phyloP scores from a whole-genome alignment of 371 early-diverging fungal genomes.

The Funneliformis caledonium region DNA sequence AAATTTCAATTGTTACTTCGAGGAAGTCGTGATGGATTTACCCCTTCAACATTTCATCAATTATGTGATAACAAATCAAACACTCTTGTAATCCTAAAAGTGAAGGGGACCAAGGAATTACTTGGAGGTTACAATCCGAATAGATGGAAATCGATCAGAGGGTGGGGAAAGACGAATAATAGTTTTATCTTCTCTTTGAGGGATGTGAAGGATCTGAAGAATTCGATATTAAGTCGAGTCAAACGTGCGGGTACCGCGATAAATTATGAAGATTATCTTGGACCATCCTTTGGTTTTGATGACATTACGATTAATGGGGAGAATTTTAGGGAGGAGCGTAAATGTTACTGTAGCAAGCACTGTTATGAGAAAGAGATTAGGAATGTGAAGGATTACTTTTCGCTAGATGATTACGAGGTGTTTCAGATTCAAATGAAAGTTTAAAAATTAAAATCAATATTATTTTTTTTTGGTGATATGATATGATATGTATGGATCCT shows the following conservation, averaged over 20 bases:
- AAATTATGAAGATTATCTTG: not conserved
- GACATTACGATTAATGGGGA: not conserved
- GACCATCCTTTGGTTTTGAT: conserved; percentile 1
- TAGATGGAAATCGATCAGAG: not conserved
- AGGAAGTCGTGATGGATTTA: no score
- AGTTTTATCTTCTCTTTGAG: conserved; percentile 6
- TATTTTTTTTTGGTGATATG: no score
- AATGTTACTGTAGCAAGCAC: not conserved
- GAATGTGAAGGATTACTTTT: not conserved
- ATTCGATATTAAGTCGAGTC: not conserved
- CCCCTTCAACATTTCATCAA: no score
- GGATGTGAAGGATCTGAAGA: not conserved
- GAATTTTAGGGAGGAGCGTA: not conserved
- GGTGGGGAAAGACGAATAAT: not conserved
- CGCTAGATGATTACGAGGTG: conserved; percentile 7
- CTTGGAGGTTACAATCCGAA: conserved; percentile 1
- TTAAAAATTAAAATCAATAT: no score
- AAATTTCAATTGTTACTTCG: no score
- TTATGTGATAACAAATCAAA: no score
- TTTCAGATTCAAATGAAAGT: conserved; percentile 7
- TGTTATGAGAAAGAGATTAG: conserved; percentile 14
- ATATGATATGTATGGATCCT: no score
- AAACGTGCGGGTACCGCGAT: not conserved
- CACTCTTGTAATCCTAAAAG: no score
- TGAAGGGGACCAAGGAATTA: not conserved